Conservation (phyloP, 306 rosid genomes). For the Carpinus fangiana region DNA sequence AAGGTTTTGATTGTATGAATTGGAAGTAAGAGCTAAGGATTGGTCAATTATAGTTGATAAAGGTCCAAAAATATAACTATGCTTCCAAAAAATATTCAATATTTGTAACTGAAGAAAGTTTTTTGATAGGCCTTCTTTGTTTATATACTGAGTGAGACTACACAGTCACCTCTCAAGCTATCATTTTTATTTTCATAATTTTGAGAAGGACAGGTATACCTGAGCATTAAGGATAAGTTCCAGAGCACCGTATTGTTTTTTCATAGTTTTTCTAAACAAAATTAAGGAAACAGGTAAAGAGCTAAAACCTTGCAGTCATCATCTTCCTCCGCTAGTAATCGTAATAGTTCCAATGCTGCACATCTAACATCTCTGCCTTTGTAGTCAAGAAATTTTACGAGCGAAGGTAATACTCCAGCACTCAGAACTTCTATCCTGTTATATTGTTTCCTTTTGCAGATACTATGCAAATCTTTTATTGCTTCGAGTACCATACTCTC, state of each 20-base stretch:
- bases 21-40: background rate
- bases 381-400: slow-evolving; percentile 33
- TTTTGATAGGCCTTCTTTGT: background rate
- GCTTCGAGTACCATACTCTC: slow-evolving; percentile 50
- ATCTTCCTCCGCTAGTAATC: slow-evolving; percentile 34
- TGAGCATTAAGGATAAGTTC: background rate
- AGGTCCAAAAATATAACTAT: background rate
- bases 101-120: background rate
- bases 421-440: slow-evolving; percentile 21
- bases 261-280: background rate
- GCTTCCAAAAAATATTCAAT: background rate
- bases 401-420: slow-evolving; percentile 41
- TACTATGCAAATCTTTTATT: slow-evolving; percentile 34
- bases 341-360: slow-evolving; percentile 33
- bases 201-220: background rate
- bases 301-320: slow-evolving; percentile 37
- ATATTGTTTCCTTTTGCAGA: slow-evolving; percentile 33
- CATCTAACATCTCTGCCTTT: slow-evolving; percentile 35
- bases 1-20: background rate
- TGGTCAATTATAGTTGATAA: background rate
- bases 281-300: background rate
- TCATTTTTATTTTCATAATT: background rate
- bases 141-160: background rate
- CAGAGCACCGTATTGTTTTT: background rate
- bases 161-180: background rate